phyloP scores from a whole-genome alignment of 768 basidiomycete genomes.

The Lactarius hengduanensis region DNA sequence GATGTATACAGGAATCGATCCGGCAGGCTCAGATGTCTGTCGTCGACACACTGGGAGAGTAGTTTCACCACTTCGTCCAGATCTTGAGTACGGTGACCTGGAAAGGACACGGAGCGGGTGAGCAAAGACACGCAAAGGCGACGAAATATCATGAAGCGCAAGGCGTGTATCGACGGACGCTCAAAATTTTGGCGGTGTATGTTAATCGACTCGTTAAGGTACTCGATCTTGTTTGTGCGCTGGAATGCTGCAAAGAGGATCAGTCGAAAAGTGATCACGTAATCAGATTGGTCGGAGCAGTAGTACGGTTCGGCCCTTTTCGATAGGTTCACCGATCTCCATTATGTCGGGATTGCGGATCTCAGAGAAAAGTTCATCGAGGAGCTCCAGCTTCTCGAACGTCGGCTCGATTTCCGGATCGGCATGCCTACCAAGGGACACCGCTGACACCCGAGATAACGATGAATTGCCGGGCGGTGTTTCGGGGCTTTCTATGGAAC shows the following conservation, averaged over 20 bases:
- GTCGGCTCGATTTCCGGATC: neutral
- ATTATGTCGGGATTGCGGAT: neutral
- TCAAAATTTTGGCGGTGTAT: neutral
- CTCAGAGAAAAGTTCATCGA: fast-evolving
- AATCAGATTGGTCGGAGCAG: neutral
- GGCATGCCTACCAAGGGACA: too few relatives aligned
- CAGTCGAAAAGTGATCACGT: fast-evolving
- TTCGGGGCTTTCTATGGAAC: neutral
- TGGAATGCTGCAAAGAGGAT: neutral
- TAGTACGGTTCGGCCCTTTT: neutral
- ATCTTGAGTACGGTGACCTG: neutral
- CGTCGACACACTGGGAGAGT: neutral
- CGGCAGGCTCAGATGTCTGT: too few relatives aligned
- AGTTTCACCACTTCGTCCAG: neutral
- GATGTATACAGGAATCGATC: too few relatives aligned
- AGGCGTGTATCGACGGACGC: neutral
- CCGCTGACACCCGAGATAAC: too few relatives aligned
- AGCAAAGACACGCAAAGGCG: too few relatives aligned
- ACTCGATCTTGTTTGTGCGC: neutral
- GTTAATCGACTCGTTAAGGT: neutral
- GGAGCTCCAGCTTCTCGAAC: neutral
- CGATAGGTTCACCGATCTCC: neutral
- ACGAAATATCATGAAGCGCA: too few relatives aligned
- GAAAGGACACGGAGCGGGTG: neutral
- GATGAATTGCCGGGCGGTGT: too few relatives aligned